Base-by-base conservation (phyloP, 805 yeast species). In the Nakazawaea sp. region DNA sequence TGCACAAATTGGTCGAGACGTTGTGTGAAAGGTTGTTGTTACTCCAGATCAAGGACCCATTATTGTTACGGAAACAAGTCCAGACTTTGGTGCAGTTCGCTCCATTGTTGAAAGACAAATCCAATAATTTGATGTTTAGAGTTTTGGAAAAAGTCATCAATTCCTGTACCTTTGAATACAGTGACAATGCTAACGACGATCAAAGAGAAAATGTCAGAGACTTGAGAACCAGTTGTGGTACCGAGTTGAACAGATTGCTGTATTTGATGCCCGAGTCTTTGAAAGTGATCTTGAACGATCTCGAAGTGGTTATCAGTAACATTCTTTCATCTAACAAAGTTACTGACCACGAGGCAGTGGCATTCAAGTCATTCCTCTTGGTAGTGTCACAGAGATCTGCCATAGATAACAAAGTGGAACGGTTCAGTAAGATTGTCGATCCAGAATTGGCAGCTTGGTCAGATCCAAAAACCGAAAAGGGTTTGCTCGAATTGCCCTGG, bases 51-150 rank as follows among this genome's bases (percentile, higher is more conserved):
- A 74, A 80, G 19, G 89, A 88, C 42, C 96, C 97, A 1, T 69
- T 83, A 45, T 61, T 92, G 25, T 69, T 84, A 44, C 74, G 95
- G 47, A 88, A 86, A 49, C 84, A 86, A 50, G 81, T 88, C 13
- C 97, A 92, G 58, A 85, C 95, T 12, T 68, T 88, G 48, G 97
- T 94, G 13, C 95, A 90, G 56, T 92, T 92, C 54, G 83, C 96
- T 12, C 96, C 97, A 2, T 65, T 88, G 43, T 64, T 92, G 44
- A 86, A 86, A 51, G 92, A 84, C 45, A 78, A 74, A 8, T 77
- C 78, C 32, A 34, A 39, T 27, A 72, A 71, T 8, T 64, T 88
- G 33, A 78, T 92, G 75, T 85, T 92, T 58, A 73, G 77, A 40
- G 83, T 92, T 10, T 64, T 92, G 40, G 97, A 92, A 54, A 84